phyloP scores from a whole-genome alignment of 2,329 filamentous ascomycete genomes.

The Cadophora sp. region DNA sequence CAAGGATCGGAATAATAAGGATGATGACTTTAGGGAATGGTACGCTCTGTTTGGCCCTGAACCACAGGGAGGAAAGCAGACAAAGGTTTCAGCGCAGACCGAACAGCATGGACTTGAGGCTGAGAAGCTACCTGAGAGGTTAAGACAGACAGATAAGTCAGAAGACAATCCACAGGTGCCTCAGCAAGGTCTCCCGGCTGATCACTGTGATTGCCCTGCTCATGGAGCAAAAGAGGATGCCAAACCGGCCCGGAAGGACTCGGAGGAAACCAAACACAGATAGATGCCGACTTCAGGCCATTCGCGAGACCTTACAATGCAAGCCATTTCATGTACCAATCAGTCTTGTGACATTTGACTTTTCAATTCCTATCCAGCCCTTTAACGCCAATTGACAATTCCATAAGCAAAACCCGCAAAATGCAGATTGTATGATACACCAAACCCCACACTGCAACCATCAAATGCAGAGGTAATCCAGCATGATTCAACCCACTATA shows the following conservation, averaged over 20 bases:
- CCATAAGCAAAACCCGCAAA: slow-evolving; percentile 10
- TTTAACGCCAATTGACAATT: slow-evolving; percentile 19
- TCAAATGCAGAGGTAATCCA: slow-evolving; percentile 17
- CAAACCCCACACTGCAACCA: slow-evolving; percentile 22
- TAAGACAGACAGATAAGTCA: not conserved
- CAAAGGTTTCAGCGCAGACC: not conserved
- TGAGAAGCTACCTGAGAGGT: not conserved
- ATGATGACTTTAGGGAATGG: not conserved
- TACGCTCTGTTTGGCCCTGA: not conserved
- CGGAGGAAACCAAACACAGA: not conserved
- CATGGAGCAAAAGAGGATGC: not conserved
- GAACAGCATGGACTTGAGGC: not conserved
- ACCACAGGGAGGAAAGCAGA: not conserved
- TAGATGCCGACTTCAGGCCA: not conserved
- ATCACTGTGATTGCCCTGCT: not conserved
- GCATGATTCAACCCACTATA: slow-evolving; percentile 33
- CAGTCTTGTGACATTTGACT: slow-evolving; percentile 5
- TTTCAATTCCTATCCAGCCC: slow-evolving; percentile 21
- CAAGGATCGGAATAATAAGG: slow-evolving; percentile 1
- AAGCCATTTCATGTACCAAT: not conserved
- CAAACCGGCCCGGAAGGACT: not conserved
- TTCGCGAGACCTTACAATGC: not conserved
- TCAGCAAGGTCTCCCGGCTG: not conserved
- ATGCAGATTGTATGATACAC: slow-evolving; percentile 23
- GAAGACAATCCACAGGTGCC: no score